Base-by-base conservation (phyloP, 331 rosid genomes). In the Phaseolus coccineus region DNA sequence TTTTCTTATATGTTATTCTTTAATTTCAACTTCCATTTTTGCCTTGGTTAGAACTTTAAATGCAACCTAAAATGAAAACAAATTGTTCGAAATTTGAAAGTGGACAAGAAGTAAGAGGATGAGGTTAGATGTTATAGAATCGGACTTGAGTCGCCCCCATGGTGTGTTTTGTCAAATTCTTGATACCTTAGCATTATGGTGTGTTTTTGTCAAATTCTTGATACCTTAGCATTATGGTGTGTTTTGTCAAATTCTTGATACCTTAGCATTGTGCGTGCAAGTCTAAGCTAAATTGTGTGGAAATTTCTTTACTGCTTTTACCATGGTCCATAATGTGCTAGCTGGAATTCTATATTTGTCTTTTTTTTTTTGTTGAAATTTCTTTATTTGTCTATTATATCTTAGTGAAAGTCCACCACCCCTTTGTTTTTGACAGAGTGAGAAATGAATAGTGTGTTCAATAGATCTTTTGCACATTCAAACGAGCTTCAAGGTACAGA, bases 291-390 rank as follows among this genome's bases (percentile, higher is more conserved):
- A 61, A 27, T 48, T 79, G 6, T 79, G 27, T 59, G 44, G 25
- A 19, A 19, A 19, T 19, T 19, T 19, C 22, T 19, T 19, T 53
- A 55, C 71, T 66, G 47, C 53, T 63, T 47, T 63, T 64, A 35
- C 22, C 22, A 53, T 57, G 71, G 58, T 74, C 71, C 69, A 40
- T 16, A 66, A 55, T 81, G 75, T 66, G 66, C 16, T 15, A 51
- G 57, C 24, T 31, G 31, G 12, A 52, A 19, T 80, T 63, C 31
- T 39, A 30, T 48, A 16, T 66, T 67, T 22, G 28, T 30, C 24
- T 6, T 11, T 44, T 44, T 2, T 19, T 19, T 19, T 19, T 19
- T 19, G 22, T 46, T 11, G 51, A 1, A 46, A 64, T 30, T 80
- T 73, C 44, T n/a, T 19, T 35, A 16, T 66, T 40, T 31, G n/a